phyloP scores from a whole-genome alignment of 148 eudicot genomes.

The Vaccinium darrowii region DNA sequence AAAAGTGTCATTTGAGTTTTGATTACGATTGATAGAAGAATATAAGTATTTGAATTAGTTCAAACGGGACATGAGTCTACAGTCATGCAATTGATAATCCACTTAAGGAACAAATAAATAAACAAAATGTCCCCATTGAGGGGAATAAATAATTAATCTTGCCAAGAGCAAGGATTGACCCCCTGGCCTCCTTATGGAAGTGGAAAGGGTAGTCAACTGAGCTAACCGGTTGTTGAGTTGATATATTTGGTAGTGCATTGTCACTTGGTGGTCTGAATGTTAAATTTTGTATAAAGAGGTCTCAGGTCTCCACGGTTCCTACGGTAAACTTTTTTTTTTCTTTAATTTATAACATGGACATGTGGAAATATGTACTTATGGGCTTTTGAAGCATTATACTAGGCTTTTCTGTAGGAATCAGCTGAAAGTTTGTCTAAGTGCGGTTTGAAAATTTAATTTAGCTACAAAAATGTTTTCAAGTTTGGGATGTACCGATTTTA shows the following conservation, averaged over 20 bases:
- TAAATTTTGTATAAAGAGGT: background rate
- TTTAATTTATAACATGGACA: background rate
- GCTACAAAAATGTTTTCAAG: background rate
- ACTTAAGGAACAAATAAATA: too few species aligned
- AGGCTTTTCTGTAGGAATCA: background rate
- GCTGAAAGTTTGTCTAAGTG: background rate
- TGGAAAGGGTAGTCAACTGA: too few species aligned
- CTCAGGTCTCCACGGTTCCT: background rate
- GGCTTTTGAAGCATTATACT: background rate
- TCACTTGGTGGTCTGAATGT: background rate
- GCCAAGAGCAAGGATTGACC: too few species aligned
- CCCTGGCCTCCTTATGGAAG: too few species aligned
- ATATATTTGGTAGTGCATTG: background rate
- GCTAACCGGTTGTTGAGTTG: background rate
- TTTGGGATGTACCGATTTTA: background rate
- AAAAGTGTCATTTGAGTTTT: too few species aligned
- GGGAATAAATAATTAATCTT: too few species aligned
- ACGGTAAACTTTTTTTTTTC: background rate
- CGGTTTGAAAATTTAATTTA: background rate
- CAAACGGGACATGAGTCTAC: too few species aligned
- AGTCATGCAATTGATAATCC: too few species aligned
- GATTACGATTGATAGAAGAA: too few species aligned
- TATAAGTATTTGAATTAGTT: too few species aligned
- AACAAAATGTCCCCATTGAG: too few species aligned
- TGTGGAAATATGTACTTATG: background rate